A percentile compares a stretch with the other conserved stretches of the same genome.
phyloP scores from a whole-genome alignment of 768 basidiomycete genomes.

The Tricholomella constricta region DNA sequence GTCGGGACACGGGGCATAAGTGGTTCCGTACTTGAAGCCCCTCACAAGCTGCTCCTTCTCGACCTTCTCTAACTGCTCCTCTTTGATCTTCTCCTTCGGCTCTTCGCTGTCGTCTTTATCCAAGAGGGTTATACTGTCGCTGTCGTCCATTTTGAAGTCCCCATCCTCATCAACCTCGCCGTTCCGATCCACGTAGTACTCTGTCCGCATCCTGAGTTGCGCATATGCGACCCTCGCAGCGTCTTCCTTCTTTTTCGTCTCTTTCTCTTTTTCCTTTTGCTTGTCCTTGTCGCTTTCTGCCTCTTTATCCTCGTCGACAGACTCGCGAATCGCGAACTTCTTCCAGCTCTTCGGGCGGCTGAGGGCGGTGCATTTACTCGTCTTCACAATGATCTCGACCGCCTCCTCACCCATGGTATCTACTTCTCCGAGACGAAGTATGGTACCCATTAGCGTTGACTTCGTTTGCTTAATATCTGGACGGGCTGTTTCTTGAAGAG shows the following conservation, averaged over 20 bases:
- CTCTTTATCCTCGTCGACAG: constrained; percentile 25
- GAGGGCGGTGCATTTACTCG: constrained; percentile 78
- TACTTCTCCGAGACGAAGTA: constrained; percentile 78
- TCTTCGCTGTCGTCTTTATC: constrained; percentile 27
- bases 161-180: constrained; percentile 40
- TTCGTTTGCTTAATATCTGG: constrained; percentile 72
- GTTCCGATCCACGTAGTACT: constrained; percentile 58
- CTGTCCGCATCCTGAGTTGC: constrained; percentile 48
- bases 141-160: constrained; percentile 44
- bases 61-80: constrained; percentile 49
- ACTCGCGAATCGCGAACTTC: constrained; percentile 57
- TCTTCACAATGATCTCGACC: constrained; percentile 70
- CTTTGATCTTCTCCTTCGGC: constrained; percentile 32
- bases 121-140: constrained; percentile 35
- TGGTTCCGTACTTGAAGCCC: constrained; percentile 90
- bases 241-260: constrained; percentile 1
- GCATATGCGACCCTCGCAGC: constrained; percentile 38
- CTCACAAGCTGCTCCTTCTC: constrained; percentile 78
- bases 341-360: constrained; percentile 77
- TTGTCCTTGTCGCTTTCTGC: constrained; percentile 22
- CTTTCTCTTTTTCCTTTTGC: constrained; percentile 36
- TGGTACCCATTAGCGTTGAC: constrained; percentile 63
- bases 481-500: constrained; percentile 56
- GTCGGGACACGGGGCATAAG: constrained; percentile 84
- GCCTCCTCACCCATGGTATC: constrained; percentile 68